A percentile compares a stretch with the other conserved stretches of the same genome.
phyloP scores from a whole-genome alignment of 2,329 filamentous ascomycete species.

The Neoscytalidium dimidiatum region DNA sequence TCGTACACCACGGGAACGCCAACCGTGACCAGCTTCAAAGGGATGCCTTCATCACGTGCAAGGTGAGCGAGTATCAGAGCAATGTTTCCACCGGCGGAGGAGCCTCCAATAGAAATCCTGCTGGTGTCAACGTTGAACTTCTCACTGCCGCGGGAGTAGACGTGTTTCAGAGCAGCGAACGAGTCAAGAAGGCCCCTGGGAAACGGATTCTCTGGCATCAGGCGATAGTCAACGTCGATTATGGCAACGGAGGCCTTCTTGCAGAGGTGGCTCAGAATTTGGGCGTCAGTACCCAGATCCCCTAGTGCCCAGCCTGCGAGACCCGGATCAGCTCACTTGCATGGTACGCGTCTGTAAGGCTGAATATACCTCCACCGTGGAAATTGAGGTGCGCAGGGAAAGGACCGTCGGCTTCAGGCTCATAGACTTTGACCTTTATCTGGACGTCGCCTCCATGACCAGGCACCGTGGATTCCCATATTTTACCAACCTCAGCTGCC shows the following conservation, averaged over 20 bases:
- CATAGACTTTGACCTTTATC: background rate
- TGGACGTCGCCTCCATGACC: background rate
- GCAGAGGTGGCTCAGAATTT: background rate
- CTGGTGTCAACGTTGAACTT: background rate
- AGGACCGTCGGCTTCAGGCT: background rate
- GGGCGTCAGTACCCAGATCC: background rate
- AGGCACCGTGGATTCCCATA: background rate
- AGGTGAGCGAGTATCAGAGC: background rate
- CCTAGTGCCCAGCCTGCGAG: background rate
- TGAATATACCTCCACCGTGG: background rate
- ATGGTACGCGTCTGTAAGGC: background rate
- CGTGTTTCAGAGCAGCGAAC: conserved; percentile 1
- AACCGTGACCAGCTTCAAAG: background rate
- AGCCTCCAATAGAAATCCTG: background rate
- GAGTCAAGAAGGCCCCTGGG: background rate
- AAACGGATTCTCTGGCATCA: background rate
- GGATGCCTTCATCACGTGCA: background rate
- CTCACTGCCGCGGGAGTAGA: background rate
- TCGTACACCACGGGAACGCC: background rate
- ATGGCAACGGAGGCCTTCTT: background rate
- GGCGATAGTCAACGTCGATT: background rate
- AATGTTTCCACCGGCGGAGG: background rate
- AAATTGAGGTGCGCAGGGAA: background rate
- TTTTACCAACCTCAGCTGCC: background rate
- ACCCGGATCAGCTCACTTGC: background rate